These are phyloP conservation scores for Choiromyces venosus DNA, from an alignment of 495 filamentous ascomycete genomes.

Conservation along the genomic window DNA sequence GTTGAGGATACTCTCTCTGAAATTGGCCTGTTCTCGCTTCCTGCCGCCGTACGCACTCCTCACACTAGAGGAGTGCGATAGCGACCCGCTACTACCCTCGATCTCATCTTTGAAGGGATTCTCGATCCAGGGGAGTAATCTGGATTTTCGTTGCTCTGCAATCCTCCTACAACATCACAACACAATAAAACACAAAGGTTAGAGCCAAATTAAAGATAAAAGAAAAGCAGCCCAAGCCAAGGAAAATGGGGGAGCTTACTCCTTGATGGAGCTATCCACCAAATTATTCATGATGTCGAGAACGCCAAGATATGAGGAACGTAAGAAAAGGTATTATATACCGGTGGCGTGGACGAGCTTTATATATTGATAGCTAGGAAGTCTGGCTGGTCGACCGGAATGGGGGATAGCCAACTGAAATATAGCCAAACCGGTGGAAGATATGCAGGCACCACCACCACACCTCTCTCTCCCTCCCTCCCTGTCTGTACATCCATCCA, in stretches of 20 bases:
- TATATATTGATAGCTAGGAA: background rate
- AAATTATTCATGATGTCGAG: background rate
- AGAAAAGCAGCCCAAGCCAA: background rate
- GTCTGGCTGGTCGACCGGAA: background rate
- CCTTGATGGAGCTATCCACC: background rate
- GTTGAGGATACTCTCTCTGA: slow-evolving; percentile 4
- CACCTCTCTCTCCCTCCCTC: no score
- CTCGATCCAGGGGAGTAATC: slow-evolving; percentile 35
- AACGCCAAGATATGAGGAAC: background rate
- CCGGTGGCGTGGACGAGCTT: background rate
- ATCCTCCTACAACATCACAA: no score
- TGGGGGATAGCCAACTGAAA: no score
- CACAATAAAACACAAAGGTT: no score
- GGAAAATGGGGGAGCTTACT: background rate
- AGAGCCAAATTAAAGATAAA: background rate
- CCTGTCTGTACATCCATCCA: background rate
- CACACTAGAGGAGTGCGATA: background rate
- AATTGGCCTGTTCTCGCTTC: background rate
- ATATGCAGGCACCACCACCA: background rate
- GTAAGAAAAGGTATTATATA: background rate
- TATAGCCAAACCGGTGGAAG: background rate
- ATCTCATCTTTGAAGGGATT: slow-evolving; percentile 29
- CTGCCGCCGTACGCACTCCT: background rate
- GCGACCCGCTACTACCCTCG: background rate
- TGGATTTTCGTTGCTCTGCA: slow-evolving; percentile 19